Evolutionary conservation across 805 yeast genomes (phyloP), one percentile per base, ranked within the genome.

Genomic region (Saccharomycopsis lassenensis): DNA sequence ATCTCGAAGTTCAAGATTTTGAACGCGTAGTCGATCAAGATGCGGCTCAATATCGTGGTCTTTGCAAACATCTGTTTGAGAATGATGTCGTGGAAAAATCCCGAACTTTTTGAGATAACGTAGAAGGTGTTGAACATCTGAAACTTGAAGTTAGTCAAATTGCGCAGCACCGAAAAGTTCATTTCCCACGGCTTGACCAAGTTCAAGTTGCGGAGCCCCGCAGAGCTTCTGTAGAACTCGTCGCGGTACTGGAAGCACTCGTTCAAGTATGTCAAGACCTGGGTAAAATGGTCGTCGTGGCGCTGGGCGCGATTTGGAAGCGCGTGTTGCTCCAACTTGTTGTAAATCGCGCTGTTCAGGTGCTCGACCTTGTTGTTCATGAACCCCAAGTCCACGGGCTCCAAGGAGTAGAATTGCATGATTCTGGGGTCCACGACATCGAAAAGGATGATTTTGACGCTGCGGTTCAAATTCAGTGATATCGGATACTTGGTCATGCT

Each of bases 1-100:
- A 56, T 7, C 12, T 48, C 46, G 11, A 41, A 46, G 45, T 65
- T 65, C 31, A 66, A 47, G 2, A 50, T 12, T 7, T 39, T 36
- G 24, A 26, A 31, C 14, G 7, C 7, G 17, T 16, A 21, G 8
- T 31, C 28, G 24, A 27, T 34, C 7, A 16, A 3, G 18, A 16
- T 10, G n/a, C n/a, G n/a, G n/a, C n/a, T n/a, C n/a, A n/a, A n/a
- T n/a, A n/a, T n/a, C n/a, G n/a, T n/a, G n/a, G n/a, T n/a, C n/a
- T n/a, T n/a, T n/a, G n/a, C n/a, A n/a, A n/a, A n/a, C n/a, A n/a
- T n/a, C n/a, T n/a, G n/a, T n/a, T n/a, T n/a, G n/a, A n/a, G n/a
- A n/a, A n/a, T n/a, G n/a, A n/a, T n/a, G n/a, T n/a, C n/a, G n/a
- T n/a, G n/a, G n/a, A n/a, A n/a, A n/a, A n/a, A n/a, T n/a, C n/a